phyloP scores from a whole-genome alignment of 2,329 filamentous ascomycete species.

The Grosmannia serpens region DNA sequence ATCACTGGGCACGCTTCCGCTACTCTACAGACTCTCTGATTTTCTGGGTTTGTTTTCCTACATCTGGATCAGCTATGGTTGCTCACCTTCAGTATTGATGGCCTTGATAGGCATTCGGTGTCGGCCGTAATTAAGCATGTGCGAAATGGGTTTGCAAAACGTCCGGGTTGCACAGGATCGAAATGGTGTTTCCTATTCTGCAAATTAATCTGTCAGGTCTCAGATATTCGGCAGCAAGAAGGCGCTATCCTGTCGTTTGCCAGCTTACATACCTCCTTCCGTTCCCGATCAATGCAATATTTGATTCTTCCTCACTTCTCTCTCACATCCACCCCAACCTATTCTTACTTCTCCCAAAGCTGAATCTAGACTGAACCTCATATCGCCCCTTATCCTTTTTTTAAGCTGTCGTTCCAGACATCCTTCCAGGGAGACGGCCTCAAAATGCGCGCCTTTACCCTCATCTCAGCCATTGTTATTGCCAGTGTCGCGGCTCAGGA shows the following conservation, averaged over 20 bases:
- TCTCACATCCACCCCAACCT: not conserved
- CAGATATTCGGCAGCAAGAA: not conserved
- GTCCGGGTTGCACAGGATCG: too few species aligned
- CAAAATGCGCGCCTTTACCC: constrained; percentile 8
- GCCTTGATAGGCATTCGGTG: too few species aligned
- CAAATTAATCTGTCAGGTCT: not conserved
- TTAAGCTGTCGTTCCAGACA: not conserved
- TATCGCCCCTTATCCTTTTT: not conserved
- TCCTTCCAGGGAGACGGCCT: not conserved
- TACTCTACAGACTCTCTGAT: too few species aligned
- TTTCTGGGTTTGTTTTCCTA: too few species aligned
- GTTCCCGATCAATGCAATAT: not conserved
- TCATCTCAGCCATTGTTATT: constrained; percentile 3
- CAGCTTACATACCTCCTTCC: not conserved
- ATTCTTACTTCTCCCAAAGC: not conserved
- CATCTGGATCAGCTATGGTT: too few species aligned
- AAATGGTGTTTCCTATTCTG: not conserved
- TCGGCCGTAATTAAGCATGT: too few species aligned
- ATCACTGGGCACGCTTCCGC: too few species aligned
- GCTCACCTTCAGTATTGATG: too few species aligned
- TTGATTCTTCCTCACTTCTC: too few species aligned
- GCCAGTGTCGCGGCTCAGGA: constrained; percentile 3
- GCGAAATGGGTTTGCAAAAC: too few species aligned
- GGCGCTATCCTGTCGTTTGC: not conserved
- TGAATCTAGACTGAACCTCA: not conserved